A percentile compares a stretch with the other conserved stretches of the same genome.
phyloP scores from a whole-genome alignment of 805 yeast species.

The Kluyveromyces wickerhamii region DNA sequence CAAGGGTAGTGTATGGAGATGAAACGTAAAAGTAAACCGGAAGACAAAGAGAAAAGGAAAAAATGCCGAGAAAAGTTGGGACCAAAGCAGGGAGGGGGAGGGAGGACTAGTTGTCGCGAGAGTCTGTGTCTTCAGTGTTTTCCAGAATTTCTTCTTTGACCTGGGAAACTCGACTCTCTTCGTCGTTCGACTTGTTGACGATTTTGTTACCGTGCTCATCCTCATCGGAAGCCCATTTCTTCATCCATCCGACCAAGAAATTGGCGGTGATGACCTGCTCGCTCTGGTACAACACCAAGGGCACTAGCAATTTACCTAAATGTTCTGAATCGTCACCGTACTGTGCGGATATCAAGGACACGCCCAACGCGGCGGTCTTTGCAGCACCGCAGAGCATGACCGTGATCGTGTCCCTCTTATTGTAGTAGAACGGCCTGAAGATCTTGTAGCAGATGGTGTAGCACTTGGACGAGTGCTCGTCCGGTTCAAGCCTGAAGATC shows the following conservation, averaged over 20 bases:
- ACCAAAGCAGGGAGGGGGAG: too few species aligned
- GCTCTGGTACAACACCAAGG: conserved; percentile 78
- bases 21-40: too few species aligned
- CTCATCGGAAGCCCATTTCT: conserved; percentile 47
- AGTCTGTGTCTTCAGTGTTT: conserved; percentile 1
- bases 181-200: neutral
- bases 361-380: conserved; percentile 88
- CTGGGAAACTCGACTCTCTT: conserved; percentile 2
- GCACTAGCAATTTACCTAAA: conserved; percentile 67
- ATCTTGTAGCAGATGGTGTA: conserved; percentile 37
- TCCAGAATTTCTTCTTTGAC: neutral
- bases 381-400: conserved; percentile 88
- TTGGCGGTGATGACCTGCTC: conserved; percentile 84
- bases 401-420: conserved; percentile 63
- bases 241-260: conserved; percentile 55
- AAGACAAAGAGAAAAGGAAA: too few species aligned
- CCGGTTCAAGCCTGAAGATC: conserved; percentile 42
- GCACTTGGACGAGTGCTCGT: conserved; percentile 33
- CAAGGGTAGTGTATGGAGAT: too few species aligned
- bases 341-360: conserved; percentile 71
- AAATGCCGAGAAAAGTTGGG: too few species aligned
- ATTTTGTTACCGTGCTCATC: conserved; percentile 10
- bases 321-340: conserved; percentile 56
- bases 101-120: too few species aligned
- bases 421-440: conserved; percentile 59